Percentiles rank a stretch among this genome's conserved stretches.
Conservation (phyloP, 164 flowering plant species). For the Aristolochia californica region DNA sequence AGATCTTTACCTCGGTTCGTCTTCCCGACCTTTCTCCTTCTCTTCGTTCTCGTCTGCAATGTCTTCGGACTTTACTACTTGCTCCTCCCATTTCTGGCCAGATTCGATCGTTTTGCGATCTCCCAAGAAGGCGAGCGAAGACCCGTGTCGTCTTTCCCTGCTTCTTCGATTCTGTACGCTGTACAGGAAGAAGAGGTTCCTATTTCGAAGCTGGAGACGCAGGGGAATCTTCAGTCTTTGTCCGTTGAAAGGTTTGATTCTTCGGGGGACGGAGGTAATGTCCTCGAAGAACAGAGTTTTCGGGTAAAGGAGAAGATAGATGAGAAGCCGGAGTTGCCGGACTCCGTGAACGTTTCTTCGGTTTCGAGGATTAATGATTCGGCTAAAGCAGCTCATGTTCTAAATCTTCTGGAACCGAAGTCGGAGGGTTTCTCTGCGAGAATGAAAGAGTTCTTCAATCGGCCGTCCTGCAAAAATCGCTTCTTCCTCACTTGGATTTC, state of each 20-base stretch:
- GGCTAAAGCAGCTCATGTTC: slow-evolving; percentile 4
- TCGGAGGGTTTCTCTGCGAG: slow-evolving; percentile 25
- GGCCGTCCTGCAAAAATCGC: slow-evolving; percentile 33
- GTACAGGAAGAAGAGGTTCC: slow-evolving; percentile 33
- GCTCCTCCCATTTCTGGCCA: slow-evolving; percentile 17
- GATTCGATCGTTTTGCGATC: too few species aligned
- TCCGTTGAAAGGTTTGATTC: too few species aligned
- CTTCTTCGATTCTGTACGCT: slow-evolving; percentile 27
- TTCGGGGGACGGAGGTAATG: too few species aligned
- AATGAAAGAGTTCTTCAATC: slow-evolving; percentile 33
- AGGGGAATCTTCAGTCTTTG: slow-evolving; percentile 11
- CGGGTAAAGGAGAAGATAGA: too few species aligned
- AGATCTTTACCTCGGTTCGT: slow-evolving; percentile 9
- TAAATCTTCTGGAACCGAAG: slow-evolving; percentile 13
- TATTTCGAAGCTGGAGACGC: slow-evolving; percentile 20
- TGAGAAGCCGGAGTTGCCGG: too few species aligned
- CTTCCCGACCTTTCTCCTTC: slow-evolving; percentile 20
- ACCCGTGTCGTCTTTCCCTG: slow-evolving; percentile 11
- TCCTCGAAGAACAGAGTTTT: too few species aligned
- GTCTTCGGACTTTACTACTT: slow-evolving; percentile 21
- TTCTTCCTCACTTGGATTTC: slow-evolving; percentile 95
- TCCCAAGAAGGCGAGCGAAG: slow-evolving; percentile 6
- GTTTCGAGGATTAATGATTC: slow-evolving; percentile 8
- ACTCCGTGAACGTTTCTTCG: slow-evolving; percentile 2
- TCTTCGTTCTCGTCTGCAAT: slow-evolving; percentile 32